Percentiles rank a stretch among this genome's conserved stretches.
Conservation (phyloP, 1,284 basidiomycete species). For the Moesziomyces globuligerus region DNA sequence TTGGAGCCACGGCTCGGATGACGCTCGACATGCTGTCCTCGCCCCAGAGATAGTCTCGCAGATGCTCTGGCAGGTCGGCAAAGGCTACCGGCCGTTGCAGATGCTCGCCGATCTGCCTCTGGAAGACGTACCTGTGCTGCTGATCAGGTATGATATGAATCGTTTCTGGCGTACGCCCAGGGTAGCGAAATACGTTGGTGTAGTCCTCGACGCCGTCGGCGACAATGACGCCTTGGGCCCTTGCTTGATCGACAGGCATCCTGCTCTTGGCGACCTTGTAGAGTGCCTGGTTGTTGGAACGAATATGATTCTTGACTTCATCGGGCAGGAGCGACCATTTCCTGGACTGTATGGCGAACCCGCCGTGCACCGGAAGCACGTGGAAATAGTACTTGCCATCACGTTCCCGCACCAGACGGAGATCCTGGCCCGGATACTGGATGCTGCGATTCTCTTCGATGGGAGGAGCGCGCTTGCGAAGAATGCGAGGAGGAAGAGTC, state of each 20-base stretch:
- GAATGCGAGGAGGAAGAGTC: too few relatives aligned
- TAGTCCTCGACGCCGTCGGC: not conserved
- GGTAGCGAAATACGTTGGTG: not conserved
- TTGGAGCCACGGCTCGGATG: not conserved
- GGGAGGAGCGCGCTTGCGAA: not conserved
- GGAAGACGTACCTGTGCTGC: not conserved
- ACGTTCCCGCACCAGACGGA: not conserved
- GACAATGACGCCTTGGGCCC: not conserved
- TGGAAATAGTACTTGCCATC: constrained; percentile 4
- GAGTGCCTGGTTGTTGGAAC: not conserved
- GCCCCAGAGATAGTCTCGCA: not conserved
- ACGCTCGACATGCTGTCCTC: not conserved
- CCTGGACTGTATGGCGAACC: not conserved
- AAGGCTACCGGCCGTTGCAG: not conserved
- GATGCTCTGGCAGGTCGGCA: not conserved
- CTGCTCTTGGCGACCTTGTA: not conserved
- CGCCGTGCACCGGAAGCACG: not conserved
- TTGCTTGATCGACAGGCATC: not conserved
- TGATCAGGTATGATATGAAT: not conserved
- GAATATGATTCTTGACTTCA: not conserved
- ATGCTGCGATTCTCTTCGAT: not conserved
- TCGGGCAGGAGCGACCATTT: not conserved
- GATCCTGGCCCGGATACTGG: not conserved
- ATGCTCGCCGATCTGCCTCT: not conserved
- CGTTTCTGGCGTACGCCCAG: not conserved